Base-by-base conservation (phyloP, 495 filamentous ascomycete species). In the Aspergillus nidulans region DNA sequence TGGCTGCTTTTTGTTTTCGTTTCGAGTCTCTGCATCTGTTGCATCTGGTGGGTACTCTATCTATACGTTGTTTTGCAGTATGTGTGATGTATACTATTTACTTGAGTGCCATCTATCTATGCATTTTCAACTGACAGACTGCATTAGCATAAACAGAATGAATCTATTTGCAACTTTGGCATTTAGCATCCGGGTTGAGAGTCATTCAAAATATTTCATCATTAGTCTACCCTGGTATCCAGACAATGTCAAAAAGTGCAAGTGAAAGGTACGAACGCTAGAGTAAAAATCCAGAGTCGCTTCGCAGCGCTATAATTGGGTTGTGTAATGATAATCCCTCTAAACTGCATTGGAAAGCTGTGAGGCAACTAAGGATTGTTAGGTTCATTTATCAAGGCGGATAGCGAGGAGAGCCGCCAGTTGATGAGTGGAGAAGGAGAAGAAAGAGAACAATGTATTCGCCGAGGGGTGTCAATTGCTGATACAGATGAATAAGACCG, bases 11-110 rank as follows among this genome's bases (percentile, higher is more conserved):
- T 44, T 28, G n/a, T 55, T 43, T 53, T 42, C 34, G 30, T 12
- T 18, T 40, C n/a, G n/a, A 8, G n/a, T 28, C 16, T 36, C 9
- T 21, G 16, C 5, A 8, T 49, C 6, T 16, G 8, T 18, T 23
- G 32, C 16, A 21, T 44, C 34, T 53, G 15, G 44, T 18, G 10
- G 13, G 13, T 34, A 19, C 36, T 5, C 34, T 13, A 40, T 50
- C 1, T 44, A 24, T n/a, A n/a, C n/a, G n/a, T n/a, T n/a, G n/a
- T n/a, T 12, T 18, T 39, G 36, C 36, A 39, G 32, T 39, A 24
- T 39, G 28, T 19, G 25, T 53, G 18, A 26, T 42, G 50, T 53
- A 53, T 19, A 42, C 7, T 53, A 44, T 39, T 24, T 52, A 3
- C 39, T 26, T 13, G 39, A 2, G 20, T 20, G 24, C 1, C 47